Evolutionary conservation across 2,329 filamentous ascomycete species (phyloP), one percentile per base, ranked within the genome.

Genomic region (Fusarium stilboides): DNA sequence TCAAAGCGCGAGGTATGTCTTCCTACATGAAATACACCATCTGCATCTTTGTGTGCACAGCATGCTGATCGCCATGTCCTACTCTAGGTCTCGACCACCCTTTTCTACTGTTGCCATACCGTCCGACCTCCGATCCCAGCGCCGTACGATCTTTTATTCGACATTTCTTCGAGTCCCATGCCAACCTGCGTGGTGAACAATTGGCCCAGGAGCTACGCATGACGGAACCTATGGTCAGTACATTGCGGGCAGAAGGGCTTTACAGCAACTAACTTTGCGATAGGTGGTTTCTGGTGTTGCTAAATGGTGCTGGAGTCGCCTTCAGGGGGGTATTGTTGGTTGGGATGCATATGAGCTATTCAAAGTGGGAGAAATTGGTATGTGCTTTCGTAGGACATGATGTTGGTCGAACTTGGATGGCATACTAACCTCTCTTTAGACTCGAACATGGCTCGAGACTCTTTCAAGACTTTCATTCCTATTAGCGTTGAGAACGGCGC

Each of bases 331-430:
- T 75, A 90, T 99, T 15, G 94, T 99, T 36, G 94, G 94, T 60
- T 98, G 96, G 96, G 94, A 98, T 76, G 94, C 94, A 42, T 99
- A 99, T 77, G 94, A 98, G 78, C 87, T 97, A 22, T 99, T 99
- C 85, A 94, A 92, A 76, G 91, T 97, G 70, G 96, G 96, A 77
- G 96, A 99, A 83, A 89, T 92, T 84, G 94, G 94, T 97, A 59
- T 52, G 69, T 70, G 40, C 22, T 61, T 44, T 46, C 55, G 44
- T 26, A 40, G 53, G 37, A 17, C 46, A 44, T 28, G 26, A 37
- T 45, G 40, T 5, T 54, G 34, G 34, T 34, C 43, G 34, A 51
- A 14, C 14, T 46, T 43, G 26, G 43, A 55, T 54, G 22, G 42
- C 33, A 42, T 65, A 31, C 73, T 75, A 40, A 75, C 56, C 56